Percentiles rank a stretch among this genome's conserved stretches.
These are phyloP conservation scores for Hortiboletus flavorubellus DNA, from an alignment of 768 basidiomycete species.

Conservation along the genomic window DNA sequence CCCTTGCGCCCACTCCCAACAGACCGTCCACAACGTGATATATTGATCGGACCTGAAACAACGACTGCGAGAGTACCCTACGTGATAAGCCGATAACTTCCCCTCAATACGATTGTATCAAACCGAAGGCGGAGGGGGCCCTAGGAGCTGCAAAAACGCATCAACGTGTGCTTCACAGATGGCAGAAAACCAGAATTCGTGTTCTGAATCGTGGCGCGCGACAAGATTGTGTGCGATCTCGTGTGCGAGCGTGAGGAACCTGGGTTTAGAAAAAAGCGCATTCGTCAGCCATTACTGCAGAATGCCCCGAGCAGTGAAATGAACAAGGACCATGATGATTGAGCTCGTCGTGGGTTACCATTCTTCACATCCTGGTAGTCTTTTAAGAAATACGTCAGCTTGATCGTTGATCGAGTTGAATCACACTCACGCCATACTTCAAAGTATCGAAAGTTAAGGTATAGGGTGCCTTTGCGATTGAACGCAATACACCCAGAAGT, in stretches of 20 bases:
- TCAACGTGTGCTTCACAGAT: neutral
- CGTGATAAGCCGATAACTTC: too few relatives aligned
- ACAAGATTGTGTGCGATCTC: neutral
- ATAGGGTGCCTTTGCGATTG: constrained; percentile 83
- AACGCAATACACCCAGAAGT: constrained; percentile 83
- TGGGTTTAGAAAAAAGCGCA: neutral
- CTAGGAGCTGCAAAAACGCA: neutral
- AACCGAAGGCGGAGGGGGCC: too few relatives aligned
- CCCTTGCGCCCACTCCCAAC: too few relatives aligned
- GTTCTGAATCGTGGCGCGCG: neutral
- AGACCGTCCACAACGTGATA: too few relatives aligned
- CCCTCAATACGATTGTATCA: too few relatives aligned
- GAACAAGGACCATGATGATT: neutral
- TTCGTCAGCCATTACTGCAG: neutral
- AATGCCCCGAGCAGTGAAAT: neutral
- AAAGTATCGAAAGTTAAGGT: constrained; percentile 80
- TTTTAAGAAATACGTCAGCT: neutral
- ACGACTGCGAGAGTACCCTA: too few relatives aligned
- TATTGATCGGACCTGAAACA: too few relatives aligned
- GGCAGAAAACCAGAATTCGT: neutral
- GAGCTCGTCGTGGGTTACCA: neutral
- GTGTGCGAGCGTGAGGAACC: neutral
- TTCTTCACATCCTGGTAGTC: constrained; percentile 1
- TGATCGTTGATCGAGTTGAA: too few relatives aligned
- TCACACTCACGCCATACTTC: constrained; percentile 72